phyloP scores from a whole-genome alignment of 1,284 basidiomycete species.

The Cryptococcus sp. region DNA sequence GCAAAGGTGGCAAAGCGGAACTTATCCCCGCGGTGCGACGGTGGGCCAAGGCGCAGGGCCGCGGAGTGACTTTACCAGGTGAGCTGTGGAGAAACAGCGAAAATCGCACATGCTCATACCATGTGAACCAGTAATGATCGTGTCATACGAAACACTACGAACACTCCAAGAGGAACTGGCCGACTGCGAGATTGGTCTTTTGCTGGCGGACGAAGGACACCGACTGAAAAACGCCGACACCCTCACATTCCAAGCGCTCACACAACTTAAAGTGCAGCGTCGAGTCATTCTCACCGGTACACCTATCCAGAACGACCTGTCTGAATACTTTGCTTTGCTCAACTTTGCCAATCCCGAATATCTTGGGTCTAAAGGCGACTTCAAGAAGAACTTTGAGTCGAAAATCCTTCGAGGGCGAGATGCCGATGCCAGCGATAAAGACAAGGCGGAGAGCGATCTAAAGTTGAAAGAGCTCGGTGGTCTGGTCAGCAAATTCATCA shows the following conservation, averaged over 20 bases:
- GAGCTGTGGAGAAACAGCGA: conserved; percentile 29
- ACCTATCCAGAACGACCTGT: conserved; percentile 94
- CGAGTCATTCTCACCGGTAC: conserved; percentile 96
- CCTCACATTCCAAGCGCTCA: conserved; percentile 84
- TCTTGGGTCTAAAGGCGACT: conserved; percentile 87
- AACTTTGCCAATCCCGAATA: conserved; percentile 97
- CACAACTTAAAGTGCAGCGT: conserved; percentile 82
- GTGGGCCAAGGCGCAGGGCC: conserved; percentile 82
- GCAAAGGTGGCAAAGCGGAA: conserved; percentile 82
- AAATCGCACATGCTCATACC: neutral
- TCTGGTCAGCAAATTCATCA: conserved; percentile 94
- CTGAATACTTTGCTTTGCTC: conserved; percentile 94
- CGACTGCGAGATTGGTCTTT: conserved; percentile 78
- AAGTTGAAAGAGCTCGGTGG: conserved; percentile 92
- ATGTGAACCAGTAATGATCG: conserved; percentile 81
- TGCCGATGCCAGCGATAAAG: conserved; percentile 79
- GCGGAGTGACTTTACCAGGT: conserved; percentile 89
- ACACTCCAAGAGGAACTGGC: conserved; percentile 74
- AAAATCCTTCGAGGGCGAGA: conserved; percentile 92
- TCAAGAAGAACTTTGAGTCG: conserved; percentile 95
- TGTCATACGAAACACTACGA: conserved; percentile 96
- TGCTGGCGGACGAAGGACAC: conserved; percentile 97
- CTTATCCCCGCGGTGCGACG: conserved; percentile 74
- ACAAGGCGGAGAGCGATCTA: conserved; percentile 80
- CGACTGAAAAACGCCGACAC: conserved; percentile 94